Percentiles rank a stretch among this genome's conserved stretches.
These are phyloP conservation scores for Beauveria caledonica DNA, from an alignment of 2,329 filamentous ascomycete genomes.

Conservation along the genomic window DNA sequence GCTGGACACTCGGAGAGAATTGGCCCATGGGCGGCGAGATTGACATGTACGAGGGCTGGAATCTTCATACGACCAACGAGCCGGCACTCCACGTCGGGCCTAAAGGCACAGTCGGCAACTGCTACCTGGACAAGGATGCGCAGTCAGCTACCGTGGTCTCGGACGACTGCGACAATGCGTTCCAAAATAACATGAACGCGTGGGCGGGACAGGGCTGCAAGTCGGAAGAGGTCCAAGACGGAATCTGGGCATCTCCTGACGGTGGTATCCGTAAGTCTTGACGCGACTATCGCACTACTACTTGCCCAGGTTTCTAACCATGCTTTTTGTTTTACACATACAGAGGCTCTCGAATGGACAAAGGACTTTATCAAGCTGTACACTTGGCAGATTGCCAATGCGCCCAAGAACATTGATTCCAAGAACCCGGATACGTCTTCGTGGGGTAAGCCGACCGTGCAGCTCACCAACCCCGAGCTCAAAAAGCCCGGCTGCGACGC, in stretches of 20 bases:
- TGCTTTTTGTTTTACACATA: no score
- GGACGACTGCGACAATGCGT: no score
- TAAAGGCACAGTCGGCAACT: slow-evolving; percentile 16
- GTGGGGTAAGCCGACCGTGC: slow-evolving; percentile 7
- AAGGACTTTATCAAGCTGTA: slow-evolving; percentile 28
- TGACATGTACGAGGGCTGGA: slow-evolving; percentile 58
- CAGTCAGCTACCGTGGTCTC: no score
- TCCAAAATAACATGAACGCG: rapidly evolving
- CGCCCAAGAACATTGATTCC: slow-evolving; percentile 22
- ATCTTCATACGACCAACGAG: slow-evolving; percentile 40
- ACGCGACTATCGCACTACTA: no score
- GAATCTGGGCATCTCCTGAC: background rate
- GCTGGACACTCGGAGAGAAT: slow-evolving; percentile 35
- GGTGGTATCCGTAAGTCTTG: background rate
- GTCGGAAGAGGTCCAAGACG: background rate
- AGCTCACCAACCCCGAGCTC: no score
- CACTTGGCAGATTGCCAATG: slow-evolving; percentile 22
- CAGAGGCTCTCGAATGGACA: slow-evolving; percentile 30
- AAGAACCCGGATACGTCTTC: background rate
- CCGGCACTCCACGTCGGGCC: slow-evolving; percentile 30
- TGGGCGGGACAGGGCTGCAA: background rate
- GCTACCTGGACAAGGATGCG: slow-evolving; percentile 16
- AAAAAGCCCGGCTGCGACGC: background rate
- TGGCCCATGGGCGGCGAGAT: slow-evolving; percentile 49
- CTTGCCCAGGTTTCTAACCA: no score